Percentiles rank a stretch among this genome's conserved stretches.
Conservation (phyloP, 495 filamentous ascomycete species). For the Trichoderma virens region DNA sequence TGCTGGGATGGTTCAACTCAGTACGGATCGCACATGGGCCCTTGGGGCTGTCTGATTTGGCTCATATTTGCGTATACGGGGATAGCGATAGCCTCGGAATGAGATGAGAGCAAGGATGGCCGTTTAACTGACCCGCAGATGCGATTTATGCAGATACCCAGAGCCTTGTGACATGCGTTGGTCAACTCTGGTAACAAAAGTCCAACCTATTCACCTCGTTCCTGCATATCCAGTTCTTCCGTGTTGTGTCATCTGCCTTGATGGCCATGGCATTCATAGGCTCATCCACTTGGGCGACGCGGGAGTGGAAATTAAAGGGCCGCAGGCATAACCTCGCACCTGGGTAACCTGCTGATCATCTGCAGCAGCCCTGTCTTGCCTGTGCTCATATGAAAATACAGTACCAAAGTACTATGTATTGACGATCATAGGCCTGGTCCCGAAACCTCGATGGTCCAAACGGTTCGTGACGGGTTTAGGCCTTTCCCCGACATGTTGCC, state of each 20-base stretch:
- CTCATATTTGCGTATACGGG: background rate
- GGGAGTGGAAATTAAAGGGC: constrained; percentile 5
- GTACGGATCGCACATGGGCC: background rate
- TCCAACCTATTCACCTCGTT: background rate
- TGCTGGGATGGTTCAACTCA: background rate
- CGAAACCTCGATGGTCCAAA: background rate
- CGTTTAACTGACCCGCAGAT: background rate
- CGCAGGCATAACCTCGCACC: background rate
- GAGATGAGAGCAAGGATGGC: background rate
- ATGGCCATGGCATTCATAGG: background rate
- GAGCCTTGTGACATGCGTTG: no score
- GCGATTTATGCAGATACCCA: background rate
- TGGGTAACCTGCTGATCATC: background rate
- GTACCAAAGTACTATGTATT: background rate
- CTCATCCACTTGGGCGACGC: background rate
- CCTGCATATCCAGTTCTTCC: no score
- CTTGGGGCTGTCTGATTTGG: background rate
- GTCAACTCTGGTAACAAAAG: background rate
- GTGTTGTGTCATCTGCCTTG: no score
- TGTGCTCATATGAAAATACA: background rate
- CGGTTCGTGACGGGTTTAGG: constrained; percentile 2
- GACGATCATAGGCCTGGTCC: background rate
- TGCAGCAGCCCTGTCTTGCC: background rate
- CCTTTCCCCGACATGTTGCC: background rate
- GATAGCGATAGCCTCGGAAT: background rate